Percentiles rank a stretch among this genome's conserved stretches.
phyloP scores from a whole-genome alignment of 139 green algal species.

The Chlorella sorokiniana region DNA sequence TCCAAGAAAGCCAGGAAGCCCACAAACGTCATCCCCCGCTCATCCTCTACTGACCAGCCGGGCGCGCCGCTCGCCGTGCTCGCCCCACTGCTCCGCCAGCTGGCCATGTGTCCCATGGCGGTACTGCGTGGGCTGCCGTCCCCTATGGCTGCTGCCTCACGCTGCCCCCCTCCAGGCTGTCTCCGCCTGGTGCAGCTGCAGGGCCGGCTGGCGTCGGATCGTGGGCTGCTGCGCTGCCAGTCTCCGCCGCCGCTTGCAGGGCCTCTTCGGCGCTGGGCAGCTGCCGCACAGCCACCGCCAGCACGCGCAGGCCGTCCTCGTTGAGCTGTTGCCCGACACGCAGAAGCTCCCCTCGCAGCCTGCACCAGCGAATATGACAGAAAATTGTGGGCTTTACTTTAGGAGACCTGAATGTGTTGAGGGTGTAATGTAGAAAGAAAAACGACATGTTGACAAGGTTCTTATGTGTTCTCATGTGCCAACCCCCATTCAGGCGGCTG shows the following conservation, averaged over 20 bases:
- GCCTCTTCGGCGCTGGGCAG: background rate
- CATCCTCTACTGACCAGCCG: conserved; percentile 6
- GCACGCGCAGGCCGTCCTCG: conserved; percentile 31
- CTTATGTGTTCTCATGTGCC: background rate
- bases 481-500: background rate
- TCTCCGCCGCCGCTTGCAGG: background rate
- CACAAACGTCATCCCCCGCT: conserved; percentile 28
- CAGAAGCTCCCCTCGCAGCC: background rate
- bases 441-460: too few relatives aligned
- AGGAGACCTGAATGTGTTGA: background rate
- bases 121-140: too few relatives aligned
- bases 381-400: too few relatives aligned
- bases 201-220: background rate
- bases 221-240: too few relatives aligned
- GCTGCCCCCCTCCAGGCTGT: too few relatives aligned
- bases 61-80: background rate
- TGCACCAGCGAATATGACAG: too few relatives aligned
- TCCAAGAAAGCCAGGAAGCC: conserved; percentile 54
- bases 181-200: background rate
- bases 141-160: background rate
- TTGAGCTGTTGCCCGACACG: conserved; percentile 1
- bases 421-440: background rate
- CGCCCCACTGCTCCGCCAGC: background rate
- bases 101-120: background rate
- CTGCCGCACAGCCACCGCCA: conserved; percentile 31